Evolutionary conservation across 441 rosid genomes (phyloP), one percentile per base, ranked within the genome.

Genomic region (Jatropha multifida): DNA sequence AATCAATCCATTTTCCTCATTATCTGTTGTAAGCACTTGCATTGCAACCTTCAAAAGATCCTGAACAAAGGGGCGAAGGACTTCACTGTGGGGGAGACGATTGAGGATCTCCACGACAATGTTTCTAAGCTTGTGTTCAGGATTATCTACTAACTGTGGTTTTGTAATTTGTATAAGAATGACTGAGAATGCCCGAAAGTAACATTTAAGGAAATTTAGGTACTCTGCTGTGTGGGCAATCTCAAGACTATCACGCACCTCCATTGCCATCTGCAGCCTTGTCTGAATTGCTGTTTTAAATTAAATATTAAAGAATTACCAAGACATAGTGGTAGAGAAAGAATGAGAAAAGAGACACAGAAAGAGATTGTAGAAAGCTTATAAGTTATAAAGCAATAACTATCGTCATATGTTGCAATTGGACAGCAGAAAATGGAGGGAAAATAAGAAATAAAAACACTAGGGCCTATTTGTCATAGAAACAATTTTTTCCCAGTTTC

Each of bases 51-150:
- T 94, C 80, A 96, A 86, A n/a, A 96, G 95, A 82, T 96, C 97
- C 86, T 90, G 98, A 83, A 96, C 98, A 81, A 94, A 97, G 38
- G 99, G 99, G 70, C 98, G 96, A 62, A 97, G 97, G 72, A 97
- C 99, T 83, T 97, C 99, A 62, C 96, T 97, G 67, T 94, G 97
- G 69, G 98, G 99, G 4, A 97, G 87, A 55, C 98, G 97, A 85
- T 93, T 94, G 56, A 94, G 94, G 58, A 97, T 90, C 86, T 97
- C 98, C 76, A 94, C 93, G 15, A 92, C 90, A 56, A 94, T 85
- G 78, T 94, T 94, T 27, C 98, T 87, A 55, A 97, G 90, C 88
- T 93, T 97, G 77, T 94, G 97, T 90, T 94, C 98, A 6, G 85
- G 88, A 74, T 85, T 97, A 82, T 94, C 99, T 48, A 82, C 44